Percentiles rank a stretch among this genome's conserved stretches.
phyloP scores from a whole-genome alignment of 208 protist species.

The Naegleria gruberi region DNA sequence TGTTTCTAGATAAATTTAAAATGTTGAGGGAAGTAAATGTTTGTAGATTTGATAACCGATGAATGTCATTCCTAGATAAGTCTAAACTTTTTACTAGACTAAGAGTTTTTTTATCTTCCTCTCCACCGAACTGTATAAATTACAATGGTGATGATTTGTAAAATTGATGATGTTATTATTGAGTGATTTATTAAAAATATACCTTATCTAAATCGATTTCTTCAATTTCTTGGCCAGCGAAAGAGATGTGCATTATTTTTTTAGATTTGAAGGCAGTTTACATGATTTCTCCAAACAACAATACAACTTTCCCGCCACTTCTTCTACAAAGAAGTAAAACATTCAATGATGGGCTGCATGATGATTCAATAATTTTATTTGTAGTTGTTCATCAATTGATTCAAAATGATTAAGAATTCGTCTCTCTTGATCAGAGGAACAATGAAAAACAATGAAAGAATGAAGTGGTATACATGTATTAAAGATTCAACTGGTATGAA shows the following conservation, averaged over 20 bases:
- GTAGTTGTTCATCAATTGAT: no score
- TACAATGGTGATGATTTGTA: background rate
- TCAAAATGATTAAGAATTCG: no score
- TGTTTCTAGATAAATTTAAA: background rate
- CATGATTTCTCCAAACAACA: no score
- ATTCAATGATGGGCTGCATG: no score
- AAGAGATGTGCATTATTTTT: slow-evolving; percentile 10
- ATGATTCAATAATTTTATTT: no score
- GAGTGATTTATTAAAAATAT: background rate
- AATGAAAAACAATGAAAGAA: no score
- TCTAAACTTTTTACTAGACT: background rate
- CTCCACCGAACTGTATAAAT: background rate
- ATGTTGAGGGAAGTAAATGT: background rate
- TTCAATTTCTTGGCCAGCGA: background rate
- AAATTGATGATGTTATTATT: background rate
- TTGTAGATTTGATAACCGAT: background rate
- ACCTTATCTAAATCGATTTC: background rate
- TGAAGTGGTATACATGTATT: no score
- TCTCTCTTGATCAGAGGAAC: no score
- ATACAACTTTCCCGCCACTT: no score
- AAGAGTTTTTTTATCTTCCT: background rate
- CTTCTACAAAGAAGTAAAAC: no score
- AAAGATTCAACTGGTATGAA: no score
- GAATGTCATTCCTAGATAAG: background rate
- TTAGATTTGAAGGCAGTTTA: no score